These are phyloP conservation scores for Urostyla sp. DNA, from an alignment of 73 alveolate species.

Conservation along the genomic window DNA sequence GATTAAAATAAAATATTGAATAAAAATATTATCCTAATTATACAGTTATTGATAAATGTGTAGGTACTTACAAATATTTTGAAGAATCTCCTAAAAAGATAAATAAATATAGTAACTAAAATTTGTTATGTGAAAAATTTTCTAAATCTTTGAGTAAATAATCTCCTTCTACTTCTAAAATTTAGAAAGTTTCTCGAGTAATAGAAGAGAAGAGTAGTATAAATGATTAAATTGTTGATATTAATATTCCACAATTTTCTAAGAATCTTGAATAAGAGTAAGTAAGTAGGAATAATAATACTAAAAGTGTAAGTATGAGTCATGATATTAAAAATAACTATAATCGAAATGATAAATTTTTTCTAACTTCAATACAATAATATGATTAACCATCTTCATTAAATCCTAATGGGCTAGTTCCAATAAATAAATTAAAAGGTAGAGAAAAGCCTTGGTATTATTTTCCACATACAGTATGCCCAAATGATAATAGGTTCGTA, in stretches of 20 bases:
- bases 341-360: neutral
- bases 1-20: neutral
- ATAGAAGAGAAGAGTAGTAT: neutral
- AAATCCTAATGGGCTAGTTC: constrained; percentile 15
- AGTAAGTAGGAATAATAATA: neutral
- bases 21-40: constrained; percentile 22
- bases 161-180: neutral
- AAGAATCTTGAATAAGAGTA: neutral
- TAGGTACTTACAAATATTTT: neutral
- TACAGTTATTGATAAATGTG: constrained; percentile 6
- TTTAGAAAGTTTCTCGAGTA: neutral
- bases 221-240: neutral
- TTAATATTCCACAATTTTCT: neutral
- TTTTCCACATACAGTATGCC: constrained; percentile 6
- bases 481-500: constrained; percentile 57
- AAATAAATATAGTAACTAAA: neutral
- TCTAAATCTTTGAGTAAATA: neutral
- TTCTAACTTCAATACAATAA: constrained; percentile 20
- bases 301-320: neutral
- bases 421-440: constrained; percentile 4
- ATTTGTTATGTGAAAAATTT: no score
- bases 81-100: neutral
- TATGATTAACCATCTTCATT: no score
- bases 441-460: constrained; percentile 3
- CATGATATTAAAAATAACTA: neutral